Percentiles rank a stretch among this genome's conserved stretches.
These are phyloP conservation scores for Wickerhamomyces pijperi DNA, from an alignment of 805 yeast genomes.

Conservation along the genomic window DNA sequence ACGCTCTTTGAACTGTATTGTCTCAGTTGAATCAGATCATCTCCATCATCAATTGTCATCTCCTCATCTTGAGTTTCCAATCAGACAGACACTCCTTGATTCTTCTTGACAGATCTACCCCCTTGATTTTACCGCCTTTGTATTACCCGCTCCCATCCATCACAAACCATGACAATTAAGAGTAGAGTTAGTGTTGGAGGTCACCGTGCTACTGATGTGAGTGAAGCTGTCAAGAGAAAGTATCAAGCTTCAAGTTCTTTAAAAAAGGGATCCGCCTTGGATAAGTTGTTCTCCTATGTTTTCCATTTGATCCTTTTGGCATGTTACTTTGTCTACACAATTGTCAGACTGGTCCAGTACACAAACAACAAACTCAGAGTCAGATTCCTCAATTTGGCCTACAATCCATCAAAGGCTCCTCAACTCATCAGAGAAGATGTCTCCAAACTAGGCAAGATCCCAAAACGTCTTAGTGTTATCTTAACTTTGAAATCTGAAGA, in stretches of 20 bases:
- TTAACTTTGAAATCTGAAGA: slow-evolving; percentile 62
- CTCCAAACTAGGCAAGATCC: slow-evolving; percentile 59
- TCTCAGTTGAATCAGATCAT: too few species aligned
- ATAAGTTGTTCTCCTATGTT: slow-evolving; percentile 9
- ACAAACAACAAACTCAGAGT: slow-evolving; percentile 41
- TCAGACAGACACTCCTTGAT: too few species aligned
- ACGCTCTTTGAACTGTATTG: too few species aligned
- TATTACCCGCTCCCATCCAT: too few species aligned
- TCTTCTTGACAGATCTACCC: too few species aligned
- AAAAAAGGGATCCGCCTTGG: background rate
- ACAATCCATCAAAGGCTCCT: slow-evolving; percentile 68
- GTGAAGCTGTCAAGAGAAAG: background rate
- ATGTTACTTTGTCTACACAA: slow-evolving; percentile 45
- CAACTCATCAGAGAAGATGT: slow-evolving; percentile 81
- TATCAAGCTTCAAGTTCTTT: background rate
- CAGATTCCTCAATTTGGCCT: slow-evolving; percentile 49
- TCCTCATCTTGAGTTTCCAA: too few species aligned
- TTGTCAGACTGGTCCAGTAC: slow-evolving; percentile 41
- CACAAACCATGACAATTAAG: too few species aligned
- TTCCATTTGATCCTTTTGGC: slow-evolving; percentile 27
- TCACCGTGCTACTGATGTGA: too few species aligned
- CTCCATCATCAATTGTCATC: too few species aligned
- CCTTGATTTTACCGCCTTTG: too few species aligned
- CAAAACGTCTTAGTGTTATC: slow-evolving; percentile 67
- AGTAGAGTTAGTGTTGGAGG: too few species aligned